Percentiles rank a stretch among this genome's conserved stretches.
Conservation (phyloP, 139 green algal species). For the Chlorella ohadii region DNA sequence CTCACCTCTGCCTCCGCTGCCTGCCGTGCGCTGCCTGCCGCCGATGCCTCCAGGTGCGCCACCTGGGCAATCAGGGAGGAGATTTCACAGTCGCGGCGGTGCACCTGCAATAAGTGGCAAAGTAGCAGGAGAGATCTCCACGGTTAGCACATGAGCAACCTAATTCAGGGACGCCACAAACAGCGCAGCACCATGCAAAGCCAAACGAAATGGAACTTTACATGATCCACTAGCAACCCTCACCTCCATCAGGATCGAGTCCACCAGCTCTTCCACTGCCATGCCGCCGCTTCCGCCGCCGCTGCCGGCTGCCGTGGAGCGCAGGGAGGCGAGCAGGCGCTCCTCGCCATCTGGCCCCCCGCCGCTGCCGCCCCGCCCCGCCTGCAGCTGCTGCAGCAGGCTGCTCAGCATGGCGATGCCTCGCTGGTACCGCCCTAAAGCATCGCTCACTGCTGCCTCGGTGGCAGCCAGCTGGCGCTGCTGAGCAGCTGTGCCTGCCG, state of each 20-base stretch:
- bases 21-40: background rate
- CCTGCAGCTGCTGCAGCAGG: conserved; percentile 31
- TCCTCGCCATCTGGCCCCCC: background rate
- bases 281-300: conserved; percentile 1
- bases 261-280: conserved; percentile 23
- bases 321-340: background rate
- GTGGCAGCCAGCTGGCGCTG: background rate
- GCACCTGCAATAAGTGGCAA: background rate
- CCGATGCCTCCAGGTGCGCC: conserved; percentile 21
- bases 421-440: conserved; percentile 24
- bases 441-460: background rate
- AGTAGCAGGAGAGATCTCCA: too few relatives aligned
- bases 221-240: too few relatives aligned
- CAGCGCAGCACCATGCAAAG: too few relatives aligned
- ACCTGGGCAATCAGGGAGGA: conserved; percentile 25
- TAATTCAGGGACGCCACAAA: too few relatives aligned
- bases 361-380: background rate
- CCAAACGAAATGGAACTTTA: too few relatives aligned
- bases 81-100: conserved; percentile 29
- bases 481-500: background rate
- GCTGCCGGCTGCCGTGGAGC: background rate
- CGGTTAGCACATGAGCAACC: too few relatives aligned
- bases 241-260: conserved; percentile 32
- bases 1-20: conserved; percentile 18
- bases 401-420: conserved; percentile 30